Evolutionary conservation across 2,329 filamentous ascomycete genomes (phyloP), one percentile per base, ranked within the genome.

Genomic region (Trichophyton simii): DNA sequence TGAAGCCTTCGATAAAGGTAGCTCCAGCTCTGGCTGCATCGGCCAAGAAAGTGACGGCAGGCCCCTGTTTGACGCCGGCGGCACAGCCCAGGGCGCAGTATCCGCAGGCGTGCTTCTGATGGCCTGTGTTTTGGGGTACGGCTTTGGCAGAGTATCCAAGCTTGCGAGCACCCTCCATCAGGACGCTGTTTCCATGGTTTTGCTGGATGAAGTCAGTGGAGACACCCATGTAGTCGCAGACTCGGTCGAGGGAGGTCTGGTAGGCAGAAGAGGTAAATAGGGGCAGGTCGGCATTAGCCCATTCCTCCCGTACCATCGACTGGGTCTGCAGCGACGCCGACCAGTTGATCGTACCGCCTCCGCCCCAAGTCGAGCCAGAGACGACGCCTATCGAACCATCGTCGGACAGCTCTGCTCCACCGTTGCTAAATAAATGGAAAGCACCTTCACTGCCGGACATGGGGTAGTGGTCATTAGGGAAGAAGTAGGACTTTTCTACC

Each of bases 331-430:
- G 70, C 3, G 79, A 80, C 4, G 83, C 83, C 25, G 78, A 87
- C 91, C 91, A 96, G 73, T 96, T 96, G 67, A 96, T 75, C 0
- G 89, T 90, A 4, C 91, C 91, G 61, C 91, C 91, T 48, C 91
- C 91, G 34, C 91, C 91, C 83, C 87, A 95, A 36, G 83, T 83
- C 61, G 83, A 82, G 1, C 88, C 91, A 0, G 87, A 83, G 2
- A 88, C 71, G 11, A 92, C 72, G 15, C 76, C 81, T 36, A 86
- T 77, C 4, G 81, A 80, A 9, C 77, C 76, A 68, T 87, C 81
- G 63, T 87, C 78, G 64, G 79, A 77, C 66, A 79, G 68, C 3
- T 81, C 67, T 18, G 83, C 72, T 6, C 87, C 87, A 22, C 82
- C 82, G 63, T 83, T 84, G 67, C 91, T 87, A 67, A 83, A 94